A percentile compares a stretch with the other conserved stretches of the same genome.
phyloP scores from a whole-genome alignment of 2,329 filamentous ascomycete species.

The Venturia oleaginea region DNA sequence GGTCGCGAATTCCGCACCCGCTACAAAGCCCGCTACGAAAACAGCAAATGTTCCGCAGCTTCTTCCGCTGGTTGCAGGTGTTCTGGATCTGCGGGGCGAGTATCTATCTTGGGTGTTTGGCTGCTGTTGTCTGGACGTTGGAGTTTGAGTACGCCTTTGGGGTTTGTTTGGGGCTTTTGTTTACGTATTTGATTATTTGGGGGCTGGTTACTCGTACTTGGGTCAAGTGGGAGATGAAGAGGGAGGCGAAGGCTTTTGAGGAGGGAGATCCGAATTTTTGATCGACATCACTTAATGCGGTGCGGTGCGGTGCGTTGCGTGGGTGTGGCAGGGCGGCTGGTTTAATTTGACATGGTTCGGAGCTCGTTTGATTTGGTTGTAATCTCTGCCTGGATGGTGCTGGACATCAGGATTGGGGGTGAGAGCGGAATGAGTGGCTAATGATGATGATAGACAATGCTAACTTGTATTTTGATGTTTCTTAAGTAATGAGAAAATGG shows the following conservation, averaged over 20 bases:
- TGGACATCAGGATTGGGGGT: background rate
- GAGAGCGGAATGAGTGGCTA: background rate
- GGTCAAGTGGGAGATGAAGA: conserved; percentile 23
- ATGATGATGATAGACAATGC: background rate
- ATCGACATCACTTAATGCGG: background rate
- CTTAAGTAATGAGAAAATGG: background rate
- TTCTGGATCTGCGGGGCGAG: conserved; percentile 23
- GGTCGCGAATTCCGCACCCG: conserved; percentile 24
- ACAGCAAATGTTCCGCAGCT: conserved; percentile 21
- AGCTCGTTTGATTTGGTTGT: too few species aligned
- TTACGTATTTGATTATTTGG: conserved; percentile 23
- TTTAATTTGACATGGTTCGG: too few species aligned
- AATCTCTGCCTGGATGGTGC: background rate
- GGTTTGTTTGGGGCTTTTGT: conserved; percentile 21
- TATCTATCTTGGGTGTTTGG: conserved; percentile 22
- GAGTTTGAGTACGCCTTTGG: conserved; percentile 25
- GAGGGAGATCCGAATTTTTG: conserved; percentile 14
- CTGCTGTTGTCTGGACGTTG: conserved; percentile 24
- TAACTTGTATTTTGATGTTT: background rate
- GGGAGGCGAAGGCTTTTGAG: conserved; percentile 22
- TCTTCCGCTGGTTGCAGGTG: conserved; percentile 23
- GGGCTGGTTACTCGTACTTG: conserved; percentile 17
- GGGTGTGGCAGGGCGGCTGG: too few species aligned
- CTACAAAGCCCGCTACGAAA: conserved; percentile 25
- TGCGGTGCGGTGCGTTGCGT: background rate